Evolutionary conservation across 371 early-diverging fungal genomes (phyloP), one percentile per base, ranked within the genome.

Genomic region (Batrachochytrium dendrobatidis): DNA sequence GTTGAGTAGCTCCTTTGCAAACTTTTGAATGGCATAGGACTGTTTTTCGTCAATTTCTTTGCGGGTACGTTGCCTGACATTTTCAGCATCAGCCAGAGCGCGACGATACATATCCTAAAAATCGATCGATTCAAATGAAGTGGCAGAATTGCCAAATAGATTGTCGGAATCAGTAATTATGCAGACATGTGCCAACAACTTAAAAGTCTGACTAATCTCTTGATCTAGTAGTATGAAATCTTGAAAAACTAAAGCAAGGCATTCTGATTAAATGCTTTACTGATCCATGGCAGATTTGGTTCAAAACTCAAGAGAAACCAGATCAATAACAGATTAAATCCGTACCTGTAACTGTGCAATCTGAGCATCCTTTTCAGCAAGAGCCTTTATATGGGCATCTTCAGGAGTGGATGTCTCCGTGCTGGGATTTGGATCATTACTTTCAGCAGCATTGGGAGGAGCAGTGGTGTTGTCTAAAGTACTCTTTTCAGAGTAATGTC

Each of bases 1-100:
- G 32, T 87, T 86, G n/a, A 98, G 75, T 34, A 98, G 73, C 64
- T 98, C 97, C 74, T 92, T 95, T 67, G 94, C 95, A 69, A 98
- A 98, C 78, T 90, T 91, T 71, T 90, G 90, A 65, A 95, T 92
- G 1, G 96, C 91, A 70, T 82, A 95, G 26, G 84, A 80, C 53
- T 86, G 82, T 39, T 90, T 81, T 33, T 82, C 77, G 39, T 87
- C 86, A 12, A 91, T 78, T 72, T 98, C 98, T 64, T 83, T 86
- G 66, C 87, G 84, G 35, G 89, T 87, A 48, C 97, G 89, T 52
- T 83, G 83, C 39, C 97, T 89, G 29, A 95, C 69, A 78, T 98
- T 98, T 73, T 98, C 82, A 45, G 65, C 64, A 34, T 98, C 99
- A 31, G 99, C 99, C 34, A 98, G 82, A 44, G 89, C 84, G 61